Base-by-base conservation (phyloP, 2,329 filamentous ascomycete genomes). In the Apiospora rasikravindrae region DNA sequence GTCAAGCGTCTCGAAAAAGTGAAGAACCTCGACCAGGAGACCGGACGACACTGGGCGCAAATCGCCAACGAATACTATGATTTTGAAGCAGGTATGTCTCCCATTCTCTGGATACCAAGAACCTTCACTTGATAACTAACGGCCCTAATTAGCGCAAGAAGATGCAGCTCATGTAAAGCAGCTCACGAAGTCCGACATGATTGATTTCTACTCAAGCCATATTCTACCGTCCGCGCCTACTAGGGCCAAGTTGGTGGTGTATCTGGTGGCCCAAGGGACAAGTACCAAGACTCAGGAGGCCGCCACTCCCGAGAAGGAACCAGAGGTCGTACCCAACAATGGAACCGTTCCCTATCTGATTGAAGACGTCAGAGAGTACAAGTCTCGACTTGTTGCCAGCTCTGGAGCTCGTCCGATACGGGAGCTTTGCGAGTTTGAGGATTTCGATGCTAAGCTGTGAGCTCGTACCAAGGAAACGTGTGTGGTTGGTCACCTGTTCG, bases 21-120 rank as follows among this genome's bases (percentile, higher is more conserved):
- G 77, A 98, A 98, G 87, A 98, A 98, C 76, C 85, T 99, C 67
- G 89, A 92, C 73, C 93, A 96, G 75, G 96, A 99, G 84, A 94
- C 92, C 6, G 88, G 87, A 71, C 89, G 94, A 64, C 92, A 97
- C 80, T 98, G 94, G 95, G 88, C 87, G 69, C 94, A 98, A 78
- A 94, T 99, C 76, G 89, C 90, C 69, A 93, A 88, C 70, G 95
- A 98, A 80, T 94, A 92, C 76, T 97, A 95, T 81, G 95, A 98
- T 82, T 99, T 98, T 82, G 88, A 94, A 78, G 90, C 93, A 80
- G 90, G 96, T 95, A 86, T 82, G 89, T 33, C 33, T 24, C 57
- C 85, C 53, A 37, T n/a, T 37, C 57, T 19, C 33, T 11, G 78
- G 4, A 33, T 6, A 24, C 19, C 57, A 33, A 11, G 7, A 24